Percentiles rank a stretch among this genome's conserved stretches.
phyloP scores from a whole-genome alignment of 208 protist genomes.

The Leishmania amazonensis region DNA sequence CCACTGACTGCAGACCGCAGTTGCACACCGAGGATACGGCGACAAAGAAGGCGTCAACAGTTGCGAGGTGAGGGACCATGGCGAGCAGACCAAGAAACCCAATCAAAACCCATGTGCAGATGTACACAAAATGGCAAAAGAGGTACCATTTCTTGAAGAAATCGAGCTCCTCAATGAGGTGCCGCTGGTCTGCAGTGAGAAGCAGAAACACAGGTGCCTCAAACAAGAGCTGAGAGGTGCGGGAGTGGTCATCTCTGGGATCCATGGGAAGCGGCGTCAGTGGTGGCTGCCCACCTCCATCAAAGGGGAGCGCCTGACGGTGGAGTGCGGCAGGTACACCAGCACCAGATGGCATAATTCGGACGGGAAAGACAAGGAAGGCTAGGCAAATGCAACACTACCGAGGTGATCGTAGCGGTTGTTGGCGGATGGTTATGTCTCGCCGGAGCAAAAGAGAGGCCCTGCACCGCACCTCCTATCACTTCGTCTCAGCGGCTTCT shows the following conservation, averaged over 20 bases:
- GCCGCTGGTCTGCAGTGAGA: conserved; percentile 43
- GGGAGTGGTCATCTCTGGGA: conserved; percentile 19
- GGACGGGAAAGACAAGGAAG: not conserved
- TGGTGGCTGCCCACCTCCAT: not conserved
- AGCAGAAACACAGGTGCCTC: conserved; percentile 50
- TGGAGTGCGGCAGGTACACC: not conserved
- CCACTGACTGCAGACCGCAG: conserved; percentile 72
- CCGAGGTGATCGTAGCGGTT: not conserved
- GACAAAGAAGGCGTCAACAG: conserved; percentile 67
- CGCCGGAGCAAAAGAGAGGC: not conserved
- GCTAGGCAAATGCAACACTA: not conserved
- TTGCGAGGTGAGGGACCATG: conserved; percentile 19
- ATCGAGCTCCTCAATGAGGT: conserved; percentile 42
- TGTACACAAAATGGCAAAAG: conserved; percentile 58
- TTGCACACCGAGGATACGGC: conserved; percentile 74
- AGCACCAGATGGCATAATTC: not conserved
- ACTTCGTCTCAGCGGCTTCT: not conserved
- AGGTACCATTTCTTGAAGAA: conserved; percentile 80
- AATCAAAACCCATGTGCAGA: conserved; percentile 30
- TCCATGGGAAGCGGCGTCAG: not conserved
- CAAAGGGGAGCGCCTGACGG: not conserved
- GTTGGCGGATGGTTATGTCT: not conserved
- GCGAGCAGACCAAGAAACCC: conserved; percentile 41
- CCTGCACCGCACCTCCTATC: not conserved
- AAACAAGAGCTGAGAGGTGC: conserved; percentile 56